phyloP scores from a whole-genome alignment of 345 rosid species.

The Camelina neglecta region DNA sequence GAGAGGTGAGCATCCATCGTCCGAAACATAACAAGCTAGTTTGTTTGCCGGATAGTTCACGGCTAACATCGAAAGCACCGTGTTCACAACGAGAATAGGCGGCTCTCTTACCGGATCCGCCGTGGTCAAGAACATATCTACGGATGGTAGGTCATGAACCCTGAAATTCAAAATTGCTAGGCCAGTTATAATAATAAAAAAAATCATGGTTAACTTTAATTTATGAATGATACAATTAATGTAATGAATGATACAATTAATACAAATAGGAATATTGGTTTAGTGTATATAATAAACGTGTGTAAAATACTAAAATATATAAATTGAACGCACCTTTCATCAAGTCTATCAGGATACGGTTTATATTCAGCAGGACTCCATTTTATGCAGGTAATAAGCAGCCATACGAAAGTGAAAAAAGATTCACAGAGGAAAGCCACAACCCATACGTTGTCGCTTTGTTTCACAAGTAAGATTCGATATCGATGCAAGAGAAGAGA shows the following conservation, averaged over 20 bases:
- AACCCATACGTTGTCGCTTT: conserved; percentile 57
- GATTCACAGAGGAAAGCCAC: conserved; percentile 70
- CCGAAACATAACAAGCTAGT: conserved; percentile 63
- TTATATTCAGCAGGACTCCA: conserved; percentile 62
- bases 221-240: no score
- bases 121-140: conserved; percentile 66
- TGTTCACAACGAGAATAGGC: conserved; percentile 42
- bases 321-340: conserved; percentile 28
- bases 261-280: neutral
- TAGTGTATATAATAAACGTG: neutral
- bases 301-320: neutral
- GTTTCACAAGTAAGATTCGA: conserved; percentile 26
- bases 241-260: neutral
- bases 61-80: conserved; percentile 54
- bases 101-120: conserved; percentile 44
- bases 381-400: conserved; percentile 48
- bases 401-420: conserved; percentile 61
- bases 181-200: neutral
- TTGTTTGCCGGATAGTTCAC: conserved; percentile 61
- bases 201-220: no score
- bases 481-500: conserved; percentile 43
- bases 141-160: conserved; percentile 55
- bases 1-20: conserved; percentile 67
- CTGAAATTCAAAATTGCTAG: conserved; percentile 35
- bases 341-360: conserved; percentile 56